Evolutionary conservation across 2,329 filamentous ascomycete species (phyloP), one percentile per base, ranked within the genome.

Genomic region (Cordyceps tenuipes): DNA sequence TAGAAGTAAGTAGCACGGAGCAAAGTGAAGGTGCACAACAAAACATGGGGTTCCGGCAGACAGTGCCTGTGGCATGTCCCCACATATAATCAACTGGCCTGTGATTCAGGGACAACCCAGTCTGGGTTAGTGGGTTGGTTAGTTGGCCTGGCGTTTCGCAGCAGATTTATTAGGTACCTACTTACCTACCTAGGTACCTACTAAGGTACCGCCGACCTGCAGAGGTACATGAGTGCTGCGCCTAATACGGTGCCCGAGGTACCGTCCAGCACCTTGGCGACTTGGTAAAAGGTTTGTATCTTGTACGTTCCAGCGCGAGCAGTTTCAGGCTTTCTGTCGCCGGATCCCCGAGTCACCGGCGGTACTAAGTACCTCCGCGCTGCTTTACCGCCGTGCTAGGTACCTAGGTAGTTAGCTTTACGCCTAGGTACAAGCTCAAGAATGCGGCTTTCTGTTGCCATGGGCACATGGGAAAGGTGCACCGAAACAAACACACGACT

Each of bases 11-110:
- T 36, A 49, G 54, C 41, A 57, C 54, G 54, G 51, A 44, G 34
- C 34, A 26, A 23, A 51, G 43, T 50, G 46, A 44, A 54, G 58
- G 43, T 50, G 51, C 51, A 51, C 47, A 52, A 57, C 52, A 57
- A 52, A 61, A 51, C 53, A 61, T 61, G 59, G 59, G 59, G 53
- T 57, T 61, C 47, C 9, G 59, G 57, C 53, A 36, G 57, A 39
- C 41, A 60, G 50, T 44, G 57, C 57, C 43, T 48, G 57, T 52
- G 19, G 43, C 17, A 43, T 34, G 59, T 53, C 36, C 47, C 53
- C 59, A 61, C 59, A 61, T 47, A 47, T 21, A 47, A 21, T 49
- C 59, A 53, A 52, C 59, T 39, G 44, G 41, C 52, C 39, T 36
- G 47, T 57, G 59, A 51, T 61, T 59, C 57, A 59, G 57, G 57